A percentile compares a stretch with the other conserved stretches of the same genome.
Evolutionary conservation across 2,329 filamentous ascomycete genomes (phyloP).

Genomic region (Pseudogymnoascus sp.): DNA sequence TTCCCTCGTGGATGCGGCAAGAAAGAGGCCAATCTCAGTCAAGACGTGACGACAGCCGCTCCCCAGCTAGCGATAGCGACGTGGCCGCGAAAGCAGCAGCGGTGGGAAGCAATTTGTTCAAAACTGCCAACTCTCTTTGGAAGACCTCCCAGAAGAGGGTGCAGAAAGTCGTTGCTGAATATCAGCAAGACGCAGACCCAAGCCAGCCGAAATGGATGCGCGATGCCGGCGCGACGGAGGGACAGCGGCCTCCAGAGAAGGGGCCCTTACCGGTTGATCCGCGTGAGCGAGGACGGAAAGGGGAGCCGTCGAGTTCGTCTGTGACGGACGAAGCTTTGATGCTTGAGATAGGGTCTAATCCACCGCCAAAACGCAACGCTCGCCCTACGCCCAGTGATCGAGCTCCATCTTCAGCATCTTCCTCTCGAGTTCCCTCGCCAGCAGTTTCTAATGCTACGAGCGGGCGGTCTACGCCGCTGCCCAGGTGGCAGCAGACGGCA

Average conservation of each 20-base stretch:
- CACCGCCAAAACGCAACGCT: constrained; percentile 37
- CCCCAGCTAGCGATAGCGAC: constrained; percentile 59
- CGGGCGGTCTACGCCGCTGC: constrained; percentile 39
- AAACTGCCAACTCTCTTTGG: constrained; percentile 92
- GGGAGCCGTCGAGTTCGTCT: background rate
- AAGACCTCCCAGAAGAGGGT: constrained; percentile 90
- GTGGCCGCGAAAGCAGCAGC: constrained; percentile 74
- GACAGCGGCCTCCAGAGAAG: constrained; percentile 31
- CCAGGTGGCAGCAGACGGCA: constrained; percentile 52
- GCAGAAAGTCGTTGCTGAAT: constrained; percentile 84
- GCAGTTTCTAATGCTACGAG: constrained; percentile 37
- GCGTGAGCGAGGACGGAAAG: constrained; percentile 19
- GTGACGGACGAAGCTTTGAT: constrained; percentile 70
- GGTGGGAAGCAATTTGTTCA: constrained; percentile 76
- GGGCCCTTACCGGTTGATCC: constrained; percentile 29
- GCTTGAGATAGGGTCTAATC: constrained; percentile 59
- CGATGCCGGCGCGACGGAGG: constrained; percentile 41
- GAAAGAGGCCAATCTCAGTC: constrained; percentile 41
- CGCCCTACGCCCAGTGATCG: constrained; percentile 18
- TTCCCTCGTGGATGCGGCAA: constrained; percentile 58
- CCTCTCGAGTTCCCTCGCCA: constrained; percentile 43
- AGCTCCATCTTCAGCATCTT: constrained; percentile 17
- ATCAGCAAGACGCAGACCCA: constrained; percentile 64
- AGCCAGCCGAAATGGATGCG: constrained; percentile 95
- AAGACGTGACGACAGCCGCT: constrained; percentile 44